Base-by-base conservation (phyloP, 2,329 filamentous ascomycete species). In the Penicillium sp. region DNA sequence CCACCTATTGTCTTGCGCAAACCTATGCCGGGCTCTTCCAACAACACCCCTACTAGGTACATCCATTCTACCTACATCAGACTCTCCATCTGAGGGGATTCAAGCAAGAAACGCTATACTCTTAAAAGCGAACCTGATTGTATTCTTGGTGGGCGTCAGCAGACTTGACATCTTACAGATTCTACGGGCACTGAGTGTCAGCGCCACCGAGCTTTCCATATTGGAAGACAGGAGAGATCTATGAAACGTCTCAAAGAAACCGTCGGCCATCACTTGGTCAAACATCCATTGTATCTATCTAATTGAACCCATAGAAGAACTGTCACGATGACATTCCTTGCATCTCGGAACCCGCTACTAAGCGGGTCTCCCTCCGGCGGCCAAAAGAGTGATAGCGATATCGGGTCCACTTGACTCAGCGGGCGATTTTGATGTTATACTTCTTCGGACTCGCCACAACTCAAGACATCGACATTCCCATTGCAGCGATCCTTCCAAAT, bases 391-490 rank as follows among this genome's bases (percentile, higher is more conserved):
- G 45, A 53, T 39, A 46, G 64, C 64, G 64, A 66, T 64, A 64
- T 66, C 64, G 64, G 63, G 54, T n/a, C n/a, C n/a, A n/a, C 19
- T 60, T 60, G 59, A 61, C 50, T 61, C 59, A 61, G 58, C 57
- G 46, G 41, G 35, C 41, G 35, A 55, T 39, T 42, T 38, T 50
- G 29, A 43, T 53, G 37, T 22, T 40, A 31, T 45, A 41, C 40
- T 43, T 41, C 28, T 43, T 36, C 43, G 14, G 36, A 13, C 22
- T 46, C 30, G 42, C 41, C 43, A 49, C 22, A 31, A 11, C 41
- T n/a, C 18, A 34, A 49, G 16, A 39, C 25, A 39, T 36, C 33
- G 25, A 53, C 13, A 3, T 9, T 37, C 18, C 40, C 39, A 33
- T 38, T 41, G 14, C 27, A 44, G 19, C 46, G n/a, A 25, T 29